Conservation (phyloP, 495 filamentous ascomycete species). For the Lasiosphaeriaceae sp. region DNA sequence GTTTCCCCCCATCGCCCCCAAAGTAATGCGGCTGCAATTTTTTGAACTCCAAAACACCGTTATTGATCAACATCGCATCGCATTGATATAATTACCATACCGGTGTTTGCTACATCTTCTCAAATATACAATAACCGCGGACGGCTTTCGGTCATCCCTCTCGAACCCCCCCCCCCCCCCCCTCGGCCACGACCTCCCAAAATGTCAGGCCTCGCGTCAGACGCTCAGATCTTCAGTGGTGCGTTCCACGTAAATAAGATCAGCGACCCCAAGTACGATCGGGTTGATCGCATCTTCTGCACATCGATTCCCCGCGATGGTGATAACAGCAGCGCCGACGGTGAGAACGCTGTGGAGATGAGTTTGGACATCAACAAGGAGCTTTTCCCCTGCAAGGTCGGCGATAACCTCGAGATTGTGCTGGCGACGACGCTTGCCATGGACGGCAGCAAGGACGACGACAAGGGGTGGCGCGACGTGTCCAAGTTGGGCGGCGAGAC, state of each 20-base stretch:
- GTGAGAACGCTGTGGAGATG: constrained; percentile 70
- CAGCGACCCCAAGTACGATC: constrained; percentile 88
- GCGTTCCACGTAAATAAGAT: constrained; percentile 76
- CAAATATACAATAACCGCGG: too few species aligned
- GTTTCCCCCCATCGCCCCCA: background rate
- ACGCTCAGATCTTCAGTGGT: constrained; percentile 90
- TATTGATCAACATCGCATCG: background rate
- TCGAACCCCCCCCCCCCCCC: background rate
- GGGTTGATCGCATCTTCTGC: constrained; percentile 75
- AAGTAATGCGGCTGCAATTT: background rate
- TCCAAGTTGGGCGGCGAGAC: constrained; percentile 57
- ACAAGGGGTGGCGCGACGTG: constrained; percentile 75
- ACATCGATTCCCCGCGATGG: constrained; percentile 57
- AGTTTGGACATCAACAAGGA: constrained; percentile 92
- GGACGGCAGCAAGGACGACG: constrained; percentile 70
- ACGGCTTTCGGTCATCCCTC: too few species aligned
- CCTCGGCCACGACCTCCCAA: background rate
- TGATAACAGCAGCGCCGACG: constrained; percentile 54
- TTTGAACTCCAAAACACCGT: background rate
- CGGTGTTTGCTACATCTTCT: too few species aligned
- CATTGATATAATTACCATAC: too few species aligned
- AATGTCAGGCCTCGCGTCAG: constrained; percentile 53
- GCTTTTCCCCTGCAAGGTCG: constrained; percentile 71
- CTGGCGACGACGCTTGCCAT: constrained; percentile 80
- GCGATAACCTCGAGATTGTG: constrained; percentile 72